These are phyloP conservation scores for Pseudomonodictys pantanalensis DNA, from an alignment of 495 filamentous ascomycete genomes.

Conservation along the genomic window DNA sequence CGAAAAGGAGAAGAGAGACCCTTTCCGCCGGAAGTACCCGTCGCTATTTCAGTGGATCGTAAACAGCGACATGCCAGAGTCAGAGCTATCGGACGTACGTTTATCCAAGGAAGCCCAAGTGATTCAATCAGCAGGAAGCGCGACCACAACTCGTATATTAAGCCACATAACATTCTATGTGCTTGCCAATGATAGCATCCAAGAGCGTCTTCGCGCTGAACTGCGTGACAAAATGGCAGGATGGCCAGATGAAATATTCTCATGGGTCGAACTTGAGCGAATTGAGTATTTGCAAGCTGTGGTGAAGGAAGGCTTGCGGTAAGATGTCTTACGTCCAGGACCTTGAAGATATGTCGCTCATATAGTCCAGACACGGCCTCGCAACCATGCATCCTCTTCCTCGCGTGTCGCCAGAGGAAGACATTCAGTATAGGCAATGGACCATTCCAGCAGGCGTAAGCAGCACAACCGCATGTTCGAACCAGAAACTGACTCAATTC, in stretches of 20 bases:
- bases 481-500: neutral
- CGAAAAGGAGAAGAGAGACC: neutral
- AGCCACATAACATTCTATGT: constrained; percentile 37
- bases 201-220: neutral
- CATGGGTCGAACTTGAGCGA: constrained; percentile 39
- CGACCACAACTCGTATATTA: constrained; percentile 36
- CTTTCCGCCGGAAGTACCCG: no score
- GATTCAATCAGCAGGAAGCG: constrained; percentile 39
- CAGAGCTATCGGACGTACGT: constrained; percentile 33
- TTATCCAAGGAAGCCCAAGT: constrained; percentile 36
- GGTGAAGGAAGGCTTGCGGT: constrained; percentile 46
- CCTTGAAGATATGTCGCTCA: neutral
- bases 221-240: constrained; percentile 2
- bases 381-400: constrained; percentile 46
- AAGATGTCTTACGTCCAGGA: neutral
- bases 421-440: constrained; percentile 39
- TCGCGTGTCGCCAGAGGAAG: constrained; percentile 44
- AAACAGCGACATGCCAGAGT: constrained; percentile 14
- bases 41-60: neutral
- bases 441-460: constrained; percentile 14
- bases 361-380: constrained; percentile 35
- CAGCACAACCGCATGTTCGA: neutral
- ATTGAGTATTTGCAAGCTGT: constrained; percentile 38
- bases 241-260: constrained; percentile 15
- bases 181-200: constrained; percentile 18